A percentile compares a stretch with the other conserved stretches of the same genome.
These are phyloP conservation scores for Epithele typhae DNA, from an alignment of 768 basidiomycete genomes.

Conservation along the genomic window DNA sequence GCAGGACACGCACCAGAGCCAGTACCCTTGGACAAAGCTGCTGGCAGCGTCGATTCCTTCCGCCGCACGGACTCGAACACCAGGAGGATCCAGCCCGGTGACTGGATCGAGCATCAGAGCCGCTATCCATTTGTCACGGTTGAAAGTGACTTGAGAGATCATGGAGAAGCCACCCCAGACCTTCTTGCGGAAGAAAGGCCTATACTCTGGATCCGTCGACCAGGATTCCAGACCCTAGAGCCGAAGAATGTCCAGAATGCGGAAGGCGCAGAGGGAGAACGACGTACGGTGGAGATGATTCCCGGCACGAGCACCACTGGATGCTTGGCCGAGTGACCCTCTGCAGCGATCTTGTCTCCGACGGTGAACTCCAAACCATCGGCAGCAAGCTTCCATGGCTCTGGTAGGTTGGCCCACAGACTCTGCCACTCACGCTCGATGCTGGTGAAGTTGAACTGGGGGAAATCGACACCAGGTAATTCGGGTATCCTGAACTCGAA, in stretches of 20 bases:
- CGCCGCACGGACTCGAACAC: constrained; percentile 83
- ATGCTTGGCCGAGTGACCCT: constrained; percentile 63
- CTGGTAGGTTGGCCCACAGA: constrained; percentile 65
- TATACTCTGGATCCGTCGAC: constrained; percentile 83
- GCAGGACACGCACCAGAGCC: constrained; percentile 66
- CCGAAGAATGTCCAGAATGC: not conserved
- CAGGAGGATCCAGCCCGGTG: constrained; percentile 87
- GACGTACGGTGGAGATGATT: constrained; percentile 76
- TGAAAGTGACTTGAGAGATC: constrained; percentile 79
- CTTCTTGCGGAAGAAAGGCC: constrained; percentile 89
- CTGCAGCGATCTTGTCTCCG: constrained; percentile 60
- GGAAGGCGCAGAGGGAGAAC: not conserved
- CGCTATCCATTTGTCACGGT: constrained; percentile 84
- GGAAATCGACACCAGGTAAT: constrained; percentile 61
- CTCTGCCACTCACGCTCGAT: constrained; percentile 71
- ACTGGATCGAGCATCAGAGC: constrained; percentile 88
- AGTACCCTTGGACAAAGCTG: constrained; percentile 85
- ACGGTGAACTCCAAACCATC: constrained; percentile 80
- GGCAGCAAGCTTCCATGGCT: constrained; percentile 76
- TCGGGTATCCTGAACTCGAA: constrained; percentile 65
- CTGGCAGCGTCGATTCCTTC: constrained; percentile 91
- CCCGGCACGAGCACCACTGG: constrained; percentile 89
- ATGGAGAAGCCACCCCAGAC: constrained; percentile 77
- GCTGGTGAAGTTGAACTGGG: constrained; percentile 62
- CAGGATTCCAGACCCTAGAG: constrained; percentile 83